Evolutionary conservation across 1,284 basidiomycete species (phyloP).

Genomic region (Boletus mariae): DNA sequence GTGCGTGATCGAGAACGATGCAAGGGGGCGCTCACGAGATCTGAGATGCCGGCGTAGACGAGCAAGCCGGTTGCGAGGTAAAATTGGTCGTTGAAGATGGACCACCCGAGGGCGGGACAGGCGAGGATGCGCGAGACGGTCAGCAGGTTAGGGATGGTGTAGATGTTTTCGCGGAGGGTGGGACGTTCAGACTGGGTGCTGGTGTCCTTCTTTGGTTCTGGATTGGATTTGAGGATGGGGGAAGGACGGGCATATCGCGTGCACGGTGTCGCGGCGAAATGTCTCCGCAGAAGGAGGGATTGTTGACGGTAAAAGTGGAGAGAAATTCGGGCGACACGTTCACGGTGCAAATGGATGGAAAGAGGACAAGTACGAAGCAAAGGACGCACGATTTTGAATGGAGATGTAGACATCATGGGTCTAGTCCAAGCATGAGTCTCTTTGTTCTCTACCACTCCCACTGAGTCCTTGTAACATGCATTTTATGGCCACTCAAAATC

Average conservation of each 20-base stretch:
- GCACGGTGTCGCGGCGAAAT: constrained; percentile 11
- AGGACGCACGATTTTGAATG: constrained; percentile 5
- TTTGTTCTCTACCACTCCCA: too few relatives aligned
- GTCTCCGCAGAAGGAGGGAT: constrained; percentile 5
- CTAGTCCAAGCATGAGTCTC: too few relatives aligned
- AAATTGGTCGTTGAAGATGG: constrained; percentile 85
- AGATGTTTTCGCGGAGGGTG: constrained; percentile 79
- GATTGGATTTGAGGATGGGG: background rate
- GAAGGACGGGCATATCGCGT: constrained; percentile 6
- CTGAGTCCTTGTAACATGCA: too few relatives aligned
- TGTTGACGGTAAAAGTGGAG: background rate
- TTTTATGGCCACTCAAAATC: too few relatives aligned
- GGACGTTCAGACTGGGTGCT: background rate
- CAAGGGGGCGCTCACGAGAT: constrained; percentile 56
- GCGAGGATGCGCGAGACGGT: constrained; percentile 84
- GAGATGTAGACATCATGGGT: constrained; percentile 8
- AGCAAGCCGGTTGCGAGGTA: constrained; percentile 77
- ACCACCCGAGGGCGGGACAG: constrained; percentile 89
- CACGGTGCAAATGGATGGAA: background rate
- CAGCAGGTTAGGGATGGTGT: constrained; percentile 90
- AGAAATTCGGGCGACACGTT: background rate
- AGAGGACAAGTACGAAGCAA: background rate
- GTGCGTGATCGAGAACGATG: background rate
- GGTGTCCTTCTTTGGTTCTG: constrained; percentile 7
- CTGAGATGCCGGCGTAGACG: constrained; percentile 86